Evolutionary conservation across 768 basidiomycete genomes (phyloP).

Genomic region (Lactifluus rugatus): DNA sequence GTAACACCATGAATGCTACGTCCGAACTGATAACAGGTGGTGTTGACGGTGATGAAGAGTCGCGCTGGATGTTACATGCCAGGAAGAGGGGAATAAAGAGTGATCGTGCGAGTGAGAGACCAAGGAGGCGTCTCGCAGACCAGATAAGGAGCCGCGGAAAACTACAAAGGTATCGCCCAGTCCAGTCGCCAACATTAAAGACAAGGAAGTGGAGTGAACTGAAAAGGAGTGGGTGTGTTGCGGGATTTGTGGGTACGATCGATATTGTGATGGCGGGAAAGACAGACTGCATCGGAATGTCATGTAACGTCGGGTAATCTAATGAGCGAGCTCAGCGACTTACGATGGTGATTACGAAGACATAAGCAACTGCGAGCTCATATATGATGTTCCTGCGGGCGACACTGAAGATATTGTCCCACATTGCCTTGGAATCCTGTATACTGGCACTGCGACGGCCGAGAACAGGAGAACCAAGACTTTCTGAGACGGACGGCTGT

Average conservation of each 20-base stretch:
- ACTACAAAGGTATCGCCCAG: slow-evolving; percentile 60
- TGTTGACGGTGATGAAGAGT: slow-evolving; percentile 23
- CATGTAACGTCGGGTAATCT: background rate
- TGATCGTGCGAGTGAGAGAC: slow-evolving; percentile 57
- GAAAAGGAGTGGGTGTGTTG: slow-evolving; percentile 75
- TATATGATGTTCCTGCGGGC: slow-evolving; percentile 57
- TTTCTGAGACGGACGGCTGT: slow-evolving; percentile 26
- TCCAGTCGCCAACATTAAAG: slow-evolving; percentile 64
- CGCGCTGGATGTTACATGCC: slow-evolving; percentile 72
- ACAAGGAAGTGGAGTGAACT: slow-evolving; percentile 66
- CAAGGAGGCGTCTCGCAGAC: slow-evolving; percentile 52
- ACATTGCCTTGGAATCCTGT: slow-evolving; percentile 27
- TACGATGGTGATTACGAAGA: slow-evolving; percentile 75
- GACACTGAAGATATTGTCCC: slow-evolving; percentile 38
- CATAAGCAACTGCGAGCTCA: slow-evolving; percentile 64
- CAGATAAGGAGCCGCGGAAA: slow-evolving; percentile 58
- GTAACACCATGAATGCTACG: slow-evolving; percentile 58
- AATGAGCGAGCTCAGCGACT: slow-evolving; percentile 21
- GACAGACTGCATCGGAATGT: slow-evolving; percentile 49
- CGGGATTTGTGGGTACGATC: slow-evolving; percentile 53
- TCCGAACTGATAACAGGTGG: slow-evolving; percentile 61
- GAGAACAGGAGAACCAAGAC: slow-evolving; percentile 31
- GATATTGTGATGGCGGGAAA: slow-evolving; percentile 82
- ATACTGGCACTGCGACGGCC: slow-evolving; percentile 21
- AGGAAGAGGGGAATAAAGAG: slow-evolving; percentile 82